These are phyloP conservation scores for Colletotrichum graminicola DNA, from an alignment of 2,329 filamentous ascomycete species.

Conservation along the genomic window DNA sequence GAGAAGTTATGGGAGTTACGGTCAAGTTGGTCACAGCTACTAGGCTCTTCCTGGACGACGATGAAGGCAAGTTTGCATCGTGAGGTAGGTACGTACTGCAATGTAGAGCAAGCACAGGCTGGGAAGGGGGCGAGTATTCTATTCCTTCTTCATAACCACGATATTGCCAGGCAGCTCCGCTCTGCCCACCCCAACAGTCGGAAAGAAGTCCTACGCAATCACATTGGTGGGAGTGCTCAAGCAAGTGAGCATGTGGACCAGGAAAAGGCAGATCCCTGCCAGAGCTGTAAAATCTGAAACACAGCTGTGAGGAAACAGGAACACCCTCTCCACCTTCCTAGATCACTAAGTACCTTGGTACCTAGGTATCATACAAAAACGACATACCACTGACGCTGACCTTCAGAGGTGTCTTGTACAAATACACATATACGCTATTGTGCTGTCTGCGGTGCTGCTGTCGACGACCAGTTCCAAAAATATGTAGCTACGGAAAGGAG, in stretches of 20 bases:
- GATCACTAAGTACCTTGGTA: constrained; percentile 6
- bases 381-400: neutral
- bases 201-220: constrained; percentile 25
- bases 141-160: constrained; percentile 31
- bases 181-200: constrained; percentile 26
- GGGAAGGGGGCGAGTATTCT: neutral
- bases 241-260: neutral
- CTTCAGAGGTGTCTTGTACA: too few species aligned
- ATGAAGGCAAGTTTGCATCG: neutral
- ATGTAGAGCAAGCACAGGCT: neutral
- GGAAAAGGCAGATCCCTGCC: constrained; percentile 7
- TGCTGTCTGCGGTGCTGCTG: neutral
- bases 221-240: neutral
- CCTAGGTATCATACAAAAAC: neutral
- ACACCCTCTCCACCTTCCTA: neutral
- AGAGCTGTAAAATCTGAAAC: constrained; percentile 31
- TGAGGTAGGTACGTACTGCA: neutral
- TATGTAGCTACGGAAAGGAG: neutral
- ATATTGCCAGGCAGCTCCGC: constrained; percentile 9
- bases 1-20: constrained; percentile 22
- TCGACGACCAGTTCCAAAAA: neutral
- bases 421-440: neutral
- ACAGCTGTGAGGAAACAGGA: constrained; percentile 26
- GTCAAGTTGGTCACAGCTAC: neutral
- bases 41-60: neutral